Conservation (phyloP, 2,329 filamentous ascomycete genomes). For the Aspergillus brasiliensis region DNA sequence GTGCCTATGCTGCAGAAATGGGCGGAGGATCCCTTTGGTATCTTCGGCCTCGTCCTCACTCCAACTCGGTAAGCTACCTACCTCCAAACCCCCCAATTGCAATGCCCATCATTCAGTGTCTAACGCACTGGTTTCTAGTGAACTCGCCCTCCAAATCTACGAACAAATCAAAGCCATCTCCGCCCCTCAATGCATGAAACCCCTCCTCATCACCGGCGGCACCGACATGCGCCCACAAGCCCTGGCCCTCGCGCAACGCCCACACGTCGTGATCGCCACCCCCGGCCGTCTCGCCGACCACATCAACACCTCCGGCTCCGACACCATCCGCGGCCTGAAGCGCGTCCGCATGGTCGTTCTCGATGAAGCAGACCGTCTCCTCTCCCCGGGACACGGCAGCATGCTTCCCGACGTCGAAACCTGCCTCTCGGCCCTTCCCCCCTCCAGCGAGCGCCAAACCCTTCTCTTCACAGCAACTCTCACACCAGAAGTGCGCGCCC, state of each 20-base stretch:
- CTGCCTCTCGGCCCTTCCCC: slow-evolving; percentile 79
- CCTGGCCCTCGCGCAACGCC: slow-evolving; percentile 75
- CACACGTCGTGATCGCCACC: slow-evolving; percentile 92
- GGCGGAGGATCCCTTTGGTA: slow-evolving; percentile 87
- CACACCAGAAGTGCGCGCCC: slow-evolving; percentile 83
- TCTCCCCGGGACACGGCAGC: slow-evolving; percentile 73
- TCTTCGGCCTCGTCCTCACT: slow-evolving; percentile 87
- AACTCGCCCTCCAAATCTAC: slow-evolving; percentile 92
- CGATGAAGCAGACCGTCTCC: slow-evolving; percentile 90
- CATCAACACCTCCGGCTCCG: slow-evolving; percentile 84
- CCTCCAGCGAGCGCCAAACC: slow-evolving; percentile 79
- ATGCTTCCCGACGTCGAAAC: slow-evolving; percentile 95
- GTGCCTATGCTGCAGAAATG: slow-evolving; percentile 92
- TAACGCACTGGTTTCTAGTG: slow-evolving; percentile 50
- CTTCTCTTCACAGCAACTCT: slow-evolving; percentile 95
- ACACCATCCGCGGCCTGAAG: slow-evolving; percentile 80
- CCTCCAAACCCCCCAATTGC: not conserved
- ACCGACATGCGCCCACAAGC: slow-evolving; percentile 91
- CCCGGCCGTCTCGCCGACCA: slow-evolving; percentile 92
- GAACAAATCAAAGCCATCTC: slow-evolving; percentile 96
- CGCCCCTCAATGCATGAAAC: slow-evolving; percentile 82
- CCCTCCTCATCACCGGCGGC: slow-evolving; percentile 86
- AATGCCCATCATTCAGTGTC: not conserved
- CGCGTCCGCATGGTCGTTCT: slow-evolving; percentile 85
- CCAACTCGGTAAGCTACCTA: slow-evolving; percentile 68